Evolutionary conservation across 2,329 filamentous ascomycete genomes (phyloP).

Genomic region (Fusarium sp.): DNA sequence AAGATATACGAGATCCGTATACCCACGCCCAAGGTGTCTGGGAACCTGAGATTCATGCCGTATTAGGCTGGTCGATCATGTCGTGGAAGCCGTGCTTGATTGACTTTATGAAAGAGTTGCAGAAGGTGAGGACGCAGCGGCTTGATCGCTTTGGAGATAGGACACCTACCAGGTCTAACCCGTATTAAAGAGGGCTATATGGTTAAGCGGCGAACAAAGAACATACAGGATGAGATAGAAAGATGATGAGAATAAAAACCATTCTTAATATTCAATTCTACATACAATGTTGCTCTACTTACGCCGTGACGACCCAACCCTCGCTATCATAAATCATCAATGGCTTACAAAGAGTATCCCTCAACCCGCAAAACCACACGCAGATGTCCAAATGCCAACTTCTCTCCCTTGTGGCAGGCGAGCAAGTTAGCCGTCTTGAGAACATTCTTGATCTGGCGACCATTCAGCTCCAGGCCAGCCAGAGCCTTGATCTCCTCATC

Average conservation of each 20-base stretch:
- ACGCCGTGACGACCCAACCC: not conserved
- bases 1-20: not conserved
- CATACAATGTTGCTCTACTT: constrained; percentile 1
- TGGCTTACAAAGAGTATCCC: constrained; percentile 44
- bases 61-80: not conserved
- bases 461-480: constrained; percentile 57
- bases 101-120: not conserved
- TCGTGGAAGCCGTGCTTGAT: not conserved
- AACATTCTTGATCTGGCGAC: constrained; percentile 64
- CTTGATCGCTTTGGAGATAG: too few species aligned
- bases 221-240: too few species aligned
- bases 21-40: not conserved
- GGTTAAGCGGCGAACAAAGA: too few species aligned
- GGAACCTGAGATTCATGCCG: constrained; percentile 7
- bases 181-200: too few species aligned
- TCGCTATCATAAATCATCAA: not conserved
- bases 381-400: constrained; percentile 46
- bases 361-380: constrained; percentile 48
- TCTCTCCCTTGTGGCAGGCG: constrained; percentile 48
- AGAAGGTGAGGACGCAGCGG: not conserved
- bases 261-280: not conserved
- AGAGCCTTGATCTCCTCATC: constrained; percentile 51
- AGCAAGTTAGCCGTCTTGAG: constrained; percentile 53
- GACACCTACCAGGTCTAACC: too few species aligned
- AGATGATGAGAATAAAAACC: not conserved